Percentiles rank a stretch among this genome's conserved stretches.
These are phyloP conservation scores for Leishmania martiniquensis DNA, from an alignment of 208 protist species.

Conservation along the genomic window DNA sequence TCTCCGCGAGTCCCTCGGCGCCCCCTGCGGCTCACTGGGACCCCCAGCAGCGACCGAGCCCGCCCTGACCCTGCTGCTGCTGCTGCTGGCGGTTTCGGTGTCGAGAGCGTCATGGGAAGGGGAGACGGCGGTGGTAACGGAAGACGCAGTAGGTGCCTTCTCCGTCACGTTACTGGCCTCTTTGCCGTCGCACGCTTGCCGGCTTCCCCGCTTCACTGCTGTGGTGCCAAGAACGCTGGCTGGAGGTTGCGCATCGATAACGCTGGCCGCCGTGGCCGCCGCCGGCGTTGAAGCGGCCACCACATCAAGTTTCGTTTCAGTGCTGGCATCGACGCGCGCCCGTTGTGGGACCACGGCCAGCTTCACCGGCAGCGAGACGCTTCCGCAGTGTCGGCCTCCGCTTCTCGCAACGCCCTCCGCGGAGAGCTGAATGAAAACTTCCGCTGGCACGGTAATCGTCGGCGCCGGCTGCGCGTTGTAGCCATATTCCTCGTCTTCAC, in stretches of 20 bases:
- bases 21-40: background rate
- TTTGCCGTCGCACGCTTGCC: background rate
- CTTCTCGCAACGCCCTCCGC: background rate
- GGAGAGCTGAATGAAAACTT: conserved; percentile 18
- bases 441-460: background rate
- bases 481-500: background rate
- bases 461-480: background rate
- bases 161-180: background rate
- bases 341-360: background rate
- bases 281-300: background rate
- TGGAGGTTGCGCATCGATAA: background rate
- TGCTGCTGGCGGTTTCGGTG: background rate
- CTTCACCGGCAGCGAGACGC: background rate
- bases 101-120: background rate
- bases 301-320: background rate
- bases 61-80: background rate
- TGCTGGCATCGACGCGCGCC: background rate
- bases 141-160: background rate
- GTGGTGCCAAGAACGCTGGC: background rate
- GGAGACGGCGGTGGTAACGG: background rate
- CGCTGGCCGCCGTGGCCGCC: background rate
- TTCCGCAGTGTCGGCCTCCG: conserved; percentile 19
- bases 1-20: background rate
- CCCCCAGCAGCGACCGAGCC: background rate
- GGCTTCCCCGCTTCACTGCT: background rate